Evolutionary conservation across 768 basidiomycete genomes (phyloP).

Genomic region (Candolleomyces eurysporus): DNA sequence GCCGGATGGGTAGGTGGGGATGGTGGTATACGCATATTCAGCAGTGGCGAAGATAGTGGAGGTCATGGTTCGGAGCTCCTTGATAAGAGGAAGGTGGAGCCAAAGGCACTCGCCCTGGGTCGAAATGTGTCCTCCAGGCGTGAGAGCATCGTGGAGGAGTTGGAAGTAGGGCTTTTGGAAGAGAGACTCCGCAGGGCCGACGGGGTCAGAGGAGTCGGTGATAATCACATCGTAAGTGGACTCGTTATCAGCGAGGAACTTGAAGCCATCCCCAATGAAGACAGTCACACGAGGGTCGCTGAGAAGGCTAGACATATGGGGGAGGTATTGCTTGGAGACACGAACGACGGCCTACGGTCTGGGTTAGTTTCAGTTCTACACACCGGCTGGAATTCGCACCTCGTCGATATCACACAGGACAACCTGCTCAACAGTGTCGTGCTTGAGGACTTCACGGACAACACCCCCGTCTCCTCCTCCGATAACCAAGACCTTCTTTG

Average conservation of each 20-base stretch:
- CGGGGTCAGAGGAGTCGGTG: slow-evolving; percentile 97
- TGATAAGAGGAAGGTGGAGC: slow-evolving; percentile 89
- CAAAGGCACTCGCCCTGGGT: slow-evolving; percentile 96
- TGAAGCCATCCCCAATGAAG: slow-evolving; percentile 93
- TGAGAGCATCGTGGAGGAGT: slow-evolving; percentile 85
- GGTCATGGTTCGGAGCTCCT: slow-evolving; percentile 67
- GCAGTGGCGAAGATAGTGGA: slow-evolving; percentile 72
- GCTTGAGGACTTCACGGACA: slow-evolving; percentile 95
- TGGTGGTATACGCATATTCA: slow-evolving; percentile 94
- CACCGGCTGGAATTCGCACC: slow-evolving; percentile 35
- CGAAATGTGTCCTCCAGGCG: slow-evolving; percentile 88
- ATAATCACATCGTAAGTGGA: slow-evolving; percentile 95
- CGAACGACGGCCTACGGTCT: slow-evolving; percentile 81
- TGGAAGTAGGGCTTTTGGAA: slow-evolving; percentile 98
- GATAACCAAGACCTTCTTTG: slow-evolving; percentile 93
- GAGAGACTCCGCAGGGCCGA: slow-evolving; percentile 90
- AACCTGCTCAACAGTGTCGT: slow-evolving; percentile 85
- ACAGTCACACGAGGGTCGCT: slow-evolving; percentile 79
- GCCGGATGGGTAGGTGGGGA: slow-evolving; percentile 97
- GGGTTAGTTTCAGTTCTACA: neutral
- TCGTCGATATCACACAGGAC: slow-evolving; percentile 98
- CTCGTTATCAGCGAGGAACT: slow-evolving; percentile 88
- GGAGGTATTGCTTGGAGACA: slow-evolving; percentile 90
- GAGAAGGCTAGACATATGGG: slow-evolving; percentile 89
- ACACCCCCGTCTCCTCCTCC: slow-evolving; percentile 99